Base-by-base conservation (phyloP, 2,329 filamentous ascomycete species). In the Cadophora malorum region DNA sequence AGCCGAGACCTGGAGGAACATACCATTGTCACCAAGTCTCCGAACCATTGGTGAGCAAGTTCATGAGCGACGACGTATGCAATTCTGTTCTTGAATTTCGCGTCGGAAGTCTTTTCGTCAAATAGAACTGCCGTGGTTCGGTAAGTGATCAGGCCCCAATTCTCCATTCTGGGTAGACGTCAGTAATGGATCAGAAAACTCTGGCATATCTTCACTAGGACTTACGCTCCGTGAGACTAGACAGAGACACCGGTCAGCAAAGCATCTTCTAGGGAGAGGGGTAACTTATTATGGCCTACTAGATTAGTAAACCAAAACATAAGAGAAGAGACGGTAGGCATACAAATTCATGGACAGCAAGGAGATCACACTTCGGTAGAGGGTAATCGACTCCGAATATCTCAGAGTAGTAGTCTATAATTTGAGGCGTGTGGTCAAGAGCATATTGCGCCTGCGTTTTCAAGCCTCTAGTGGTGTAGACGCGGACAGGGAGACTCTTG, bases 21-120 rank as follows among this genome's bases (percentile, higher is more conserved):
- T 19, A 59, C 56, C 94, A 97, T 97, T 6, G 94, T 97, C 53
- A 97, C 94, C 12, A 97, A 86, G 79, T 97, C 96, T 47, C 94
- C 94, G 75, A 97, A 97, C 94, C 94, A 97, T 81, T 97, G 94
- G 78, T 97, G 94, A 66, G 94, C 96, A 70, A 99, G 85, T 80
- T 99, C 96, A 80, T 99, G 96, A n/a, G 96, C 95, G 62, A 98
- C 94, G 66, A 98, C 94, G 76, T 99, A 98, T 38, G 96, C 96
- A 71, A 99, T 91, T 47, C 94, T 88, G 79, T 97, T 97, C 80
- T 94, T 94, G 82, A 95, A 97, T 72, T 90, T 89, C 52, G 92
- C 89, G 78, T 97, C 95, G 0, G 95, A 97, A 60, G 91, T 92
- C 78, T 93, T 90, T 79, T 97, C 93, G 76, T 99, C 95, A 77